These are phyloP conservation scores for Daedaleopsis nitida DNA, from an alignment of 768 basidiomycete species.

Conservation along the genomic window DNA sequence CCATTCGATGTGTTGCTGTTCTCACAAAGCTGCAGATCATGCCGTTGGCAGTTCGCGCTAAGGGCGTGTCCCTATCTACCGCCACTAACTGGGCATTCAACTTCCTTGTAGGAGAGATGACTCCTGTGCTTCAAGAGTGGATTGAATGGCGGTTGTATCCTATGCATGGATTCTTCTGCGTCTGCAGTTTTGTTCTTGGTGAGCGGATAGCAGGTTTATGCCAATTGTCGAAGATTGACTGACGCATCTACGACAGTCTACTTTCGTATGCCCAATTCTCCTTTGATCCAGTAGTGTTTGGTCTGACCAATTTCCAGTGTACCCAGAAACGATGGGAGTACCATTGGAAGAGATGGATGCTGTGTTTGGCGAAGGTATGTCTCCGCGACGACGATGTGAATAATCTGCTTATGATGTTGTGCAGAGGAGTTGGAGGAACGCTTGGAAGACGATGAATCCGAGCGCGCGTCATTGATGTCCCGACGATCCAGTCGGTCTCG, in stretches of 20 bases:
- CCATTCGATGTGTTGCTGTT: constrained; percentile 3
- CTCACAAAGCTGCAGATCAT: constrained; percentile 62
- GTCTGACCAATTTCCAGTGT: constrained; percentile 50
- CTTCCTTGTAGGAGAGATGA: constrained; percentile 85
- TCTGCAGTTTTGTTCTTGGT: constrained; percentile 83
- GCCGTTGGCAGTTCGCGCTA: constrained; percentile 85
- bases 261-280: constrained; percentile 54
- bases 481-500: constrained; percentile 26
- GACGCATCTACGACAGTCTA: constrained; percentile 52
- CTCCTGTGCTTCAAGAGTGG: constrained; percentile 82
- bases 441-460: constrained; percentile 63
- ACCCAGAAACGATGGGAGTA: constrained; percentile 85
- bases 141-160: constrained; percentile 93
- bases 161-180: constrained; percentile 94
- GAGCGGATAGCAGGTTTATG: constrained; percentile 19
- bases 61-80: constrained; percentile 94
- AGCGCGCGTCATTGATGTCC: constrained; percentile 59
- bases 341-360: constrained; percentile 91
- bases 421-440: constrained; percentile 55
- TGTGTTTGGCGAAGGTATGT: constrained; percentile 84
- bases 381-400: not conserved
- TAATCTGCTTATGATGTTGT: not conserved
- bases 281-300: not conserved
- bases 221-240: not conserved
- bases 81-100: constrained; percentile 88